These are phyloP conservation scores for Plasmodium falciparum DNA, from an alignment of 169 alveolate genomes.

Conservation along the genomic window DNA sequence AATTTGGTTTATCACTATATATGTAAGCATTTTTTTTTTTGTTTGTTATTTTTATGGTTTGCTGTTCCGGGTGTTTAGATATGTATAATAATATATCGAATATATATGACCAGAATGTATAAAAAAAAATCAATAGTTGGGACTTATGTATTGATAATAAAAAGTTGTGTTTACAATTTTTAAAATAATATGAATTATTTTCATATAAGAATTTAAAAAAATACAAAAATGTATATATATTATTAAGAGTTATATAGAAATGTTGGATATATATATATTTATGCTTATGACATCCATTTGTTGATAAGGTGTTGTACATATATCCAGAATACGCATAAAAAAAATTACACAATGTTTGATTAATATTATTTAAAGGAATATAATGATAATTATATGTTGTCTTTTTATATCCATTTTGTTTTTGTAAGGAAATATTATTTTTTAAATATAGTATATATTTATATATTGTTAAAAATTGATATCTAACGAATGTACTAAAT, in stretches of 20 bases:
- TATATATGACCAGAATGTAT: conserved; percentile 40
- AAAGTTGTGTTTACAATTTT: background rate
- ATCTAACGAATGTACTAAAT: conserved; percentile 18
- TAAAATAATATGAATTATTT: conserved; percentile 11
- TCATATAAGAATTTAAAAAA: conserved; percentile 35
- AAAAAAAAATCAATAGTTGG: conserved; percentile 55
- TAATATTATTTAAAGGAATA: conserved; percentile 10
- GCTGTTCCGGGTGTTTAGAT: background rate
- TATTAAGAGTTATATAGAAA: conserved; percentile 34
- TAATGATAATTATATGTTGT: background rate
- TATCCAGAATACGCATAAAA: conserved; percentile 43
- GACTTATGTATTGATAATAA: conserved; percentile 60
- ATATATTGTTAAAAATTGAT: conserved; percentile 18
- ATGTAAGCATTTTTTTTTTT: background rate
- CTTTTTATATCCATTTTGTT: background rate
- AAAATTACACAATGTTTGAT: conserved; percentile 51
- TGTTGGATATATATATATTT: conserved; percentile 4
- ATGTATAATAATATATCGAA: conserved; percentile 5
- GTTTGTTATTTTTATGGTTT: background rate
- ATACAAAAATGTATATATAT: conserved; percentile 30
- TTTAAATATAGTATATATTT: conserved; percentile 22
- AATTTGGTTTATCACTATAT: too few species aligned
- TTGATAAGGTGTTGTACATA: conserved; percentile 27
- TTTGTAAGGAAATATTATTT: conserved; percentile 7
- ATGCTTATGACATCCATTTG: background rate